Conservation (phyloP, 2,329 filamentous ascomycete genomes). For the Incumbomyces lentus region DNA sequence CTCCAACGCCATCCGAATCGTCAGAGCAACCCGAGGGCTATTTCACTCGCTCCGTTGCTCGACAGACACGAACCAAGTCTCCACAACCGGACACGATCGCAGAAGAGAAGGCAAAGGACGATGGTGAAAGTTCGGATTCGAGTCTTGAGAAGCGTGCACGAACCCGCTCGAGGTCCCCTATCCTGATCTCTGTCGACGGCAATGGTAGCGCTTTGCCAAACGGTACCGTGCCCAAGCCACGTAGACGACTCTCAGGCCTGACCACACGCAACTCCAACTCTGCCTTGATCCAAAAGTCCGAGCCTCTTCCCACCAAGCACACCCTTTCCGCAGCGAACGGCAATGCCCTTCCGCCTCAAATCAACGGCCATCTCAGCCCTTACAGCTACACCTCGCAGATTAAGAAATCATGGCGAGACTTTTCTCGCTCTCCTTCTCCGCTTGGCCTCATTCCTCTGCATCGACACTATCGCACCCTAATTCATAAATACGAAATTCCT, state of each 20-base stretch:
- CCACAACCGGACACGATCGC: constrained; percentile 46
- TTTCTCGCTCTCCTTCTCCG: constrained; percentile 85
- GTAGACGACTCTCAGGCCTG: constrained; percentile 44
- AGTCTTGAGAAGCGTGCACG: constrained; percentile 51
- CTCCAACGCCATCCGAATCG: constrained; percentile 59
- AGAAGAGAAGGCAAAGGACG: constrained; percentile 37
- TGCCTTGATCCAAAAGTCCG: constrained; percentile 26
- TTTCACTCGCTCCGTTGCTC: constrained; percentile 64
- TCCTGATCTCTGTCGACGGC: constrained; percentile 25
- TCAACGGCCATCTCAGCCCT: constrained; percentile 63
- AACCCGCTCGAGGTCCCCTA: constrained; percentile 61
- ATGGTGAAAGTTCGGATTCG: constrained; percentile 43
- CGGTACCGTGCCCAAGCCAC: constrained; percentile 21
- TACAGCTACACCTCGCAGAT: constrained; percentile 43
- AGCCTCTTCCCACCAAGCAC: constrained; percentile 29
- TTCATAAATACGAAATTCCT: constrained; percentile 94
- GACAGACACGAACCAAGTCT: constrained; percentile 38
- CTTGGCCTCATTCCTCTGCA: constrained; percentile 93
- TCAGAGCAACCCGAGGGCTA: constrained; percentile 49
- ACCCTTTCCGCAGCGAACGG: constrained; percentile 17
- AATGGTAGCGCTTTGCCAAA: constrained; percentile 16
- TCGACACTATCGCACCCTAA: constrained; percentile 77
- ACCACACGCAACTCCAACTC: constrained; percentile 32
- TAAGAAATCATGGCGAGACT: constrained; percentile 60
- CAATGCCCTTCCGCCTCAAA: constrained; percentile 25